Conservation (phyloP, 2,329 filamentous ascomycete genomes). For the Rhynchosporium graminicola region DNA sequence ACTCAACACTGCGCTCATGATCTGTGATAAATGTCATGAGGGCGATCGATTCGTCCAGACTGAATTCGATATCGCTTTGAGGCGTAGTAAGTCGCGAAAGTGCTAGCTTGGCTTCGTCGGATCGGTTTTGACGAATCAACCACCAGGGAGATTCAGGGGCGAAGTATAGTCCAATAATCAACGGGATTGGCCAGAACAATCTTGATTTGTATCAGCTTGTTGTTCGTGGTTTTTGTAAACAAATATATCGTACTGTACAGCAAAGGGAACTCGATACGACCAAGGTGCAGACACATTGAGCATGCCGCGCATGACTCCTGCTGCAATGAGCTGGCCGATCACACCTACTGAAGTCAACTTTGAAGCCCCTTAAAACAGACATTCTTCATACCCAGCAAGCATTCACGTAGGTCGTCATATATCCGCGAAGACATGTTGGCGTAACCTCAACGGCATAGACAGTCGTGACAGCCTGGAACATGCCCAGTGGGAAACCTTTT, state of each 20-base stretch:
- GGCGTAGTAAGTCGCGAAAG: constrained; percentile 28
- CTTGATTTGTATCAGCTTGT: too few species aligned
- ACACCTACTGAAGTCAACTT: too few species aligned
- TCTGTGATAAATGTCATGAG: constrained; percentile 57
- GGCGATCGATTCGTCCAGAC: constrained; percentile 47
- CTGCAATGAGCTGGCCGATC: constrained; percentile 49
- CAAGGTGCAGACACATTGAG: constrained; percentile 46
- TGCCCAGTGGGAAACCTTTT: constrained; percentile 45
- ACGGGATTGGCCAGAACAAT: constrained; percentile 50
- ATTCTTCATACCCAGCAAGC: constrained; percentile 48
- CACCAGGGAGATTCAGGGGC: constrained; percentile 52
- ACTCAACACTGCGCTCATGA: constrained; percentile 48
- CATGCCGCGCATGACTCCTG: constrained; percentile 48
- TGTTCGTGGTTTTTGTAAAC: too few species aligned
- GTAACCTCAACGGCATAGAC: constrained; percentile 48
- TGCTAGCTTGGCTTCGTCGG: constrained; percentile 46
- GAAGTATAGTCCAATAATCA: constrained; percentile 46
- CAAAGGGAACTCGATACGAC: constrained; percentile 51
- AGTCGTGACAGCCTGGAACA: constrained; percentile 45
- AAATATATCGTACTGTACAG: constrained; percentile 39
- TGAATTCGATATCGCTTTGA: constrained; percentile 41
- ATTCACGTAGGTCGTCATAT: constrained; percentile 53
- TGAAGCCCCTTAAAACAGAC: too few species aligned
- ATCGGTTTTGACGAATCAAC: constrained; percentile 48
- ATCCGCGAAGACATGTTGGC: constrained; percentile 51